Percentiles rank a stretch among this genome's conserved stretches.
phyloP scores from a whole-genome alignment of 352 stramenopile species.

The Phytophthora megakarya region DNA sequence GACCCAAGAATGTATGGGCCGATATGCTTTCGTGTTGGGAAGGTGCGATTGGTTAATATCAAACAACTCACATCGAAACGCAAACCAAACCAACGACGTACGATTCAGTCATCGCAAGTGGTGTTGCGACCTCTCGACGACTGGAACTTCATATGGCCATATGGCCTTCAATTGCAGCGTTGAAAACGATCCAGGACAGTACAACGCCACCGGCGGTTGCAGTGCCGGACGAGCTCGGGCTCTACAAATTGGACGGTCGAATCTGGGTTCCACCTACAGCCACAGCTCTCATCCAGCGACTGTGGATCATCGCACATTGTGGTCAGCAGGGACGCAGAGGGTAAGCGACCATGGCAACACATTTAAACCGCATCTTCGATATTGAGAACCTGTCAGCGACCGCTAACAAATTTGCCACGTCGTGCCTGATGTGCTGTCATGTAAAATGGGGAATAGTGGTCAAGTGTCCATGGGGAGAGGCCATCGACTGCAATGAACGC shows the following conservation, averaged over 20 bases:
- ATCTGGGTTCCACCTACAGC: too few species aligned
- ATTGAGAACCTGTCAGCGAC: constrained; percentile 1
- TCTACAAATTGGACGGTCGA: too few species aligned
- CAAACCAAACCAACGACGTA: too few species aligned
- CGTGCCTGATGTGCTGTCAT: constrained; percentile 7
- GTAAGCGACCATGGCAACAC: neutral
- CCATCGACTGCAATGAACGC: neutral
- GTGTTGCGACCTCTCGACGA: neutral
- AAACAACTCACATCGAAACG: neutral
- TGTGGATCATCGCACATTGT: constrained; percentile 17
- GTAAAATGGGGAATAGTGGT: constrained; percentile 3
- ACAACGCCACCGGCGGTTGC: too few species aligned
- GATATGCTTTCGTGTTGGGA: neutral
- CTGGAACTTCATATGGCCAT: neutral
- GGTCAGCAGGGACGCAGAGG: neutral
- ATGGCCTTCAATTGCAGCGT: neutral
- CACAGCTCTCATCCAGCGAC: constrained; percentile 34
- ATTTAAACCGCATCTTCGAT: neutral
- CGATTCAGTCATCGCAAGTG: too few species aligned
- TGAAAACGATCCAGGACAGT: too few species aligned
- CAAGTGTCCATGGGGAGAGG: neutral
- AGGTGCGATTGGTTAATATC: too few species aligned
- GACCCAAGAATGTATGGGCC: neutral
- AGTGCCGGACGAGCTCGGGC: too few species aligned
- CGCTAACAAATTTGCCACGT: neutral